Percentiles rank a stretch among this genome's conserved stretches.
These are phyloP conservation scores for Penicillium steckii DNA, from an alignment of 495 filamentous ascomycete genomes.

Conservation along the genomic window DNA sequence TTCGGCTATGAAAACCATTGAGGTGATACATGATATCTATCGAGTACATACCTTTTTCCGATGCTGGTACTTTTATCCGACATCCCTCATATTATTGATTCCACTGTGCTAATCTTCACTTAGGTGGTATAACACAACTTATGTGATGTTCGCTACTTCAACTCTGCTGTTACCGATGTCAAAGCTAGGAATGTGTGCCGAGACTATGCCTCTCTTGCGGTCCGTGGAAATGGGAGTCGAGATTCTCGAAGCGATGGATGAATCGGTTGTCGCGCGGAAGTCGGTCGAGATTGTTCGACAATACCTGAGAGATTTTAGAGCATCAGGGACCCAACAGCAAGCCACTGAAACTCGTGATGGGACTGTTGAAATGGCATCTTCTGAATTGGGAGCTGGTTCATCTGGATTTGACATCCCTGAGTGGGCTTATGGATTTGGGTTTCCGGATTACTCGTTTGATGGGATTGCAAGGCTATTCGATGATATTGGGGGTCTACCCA, in stretches of 20 bases:
- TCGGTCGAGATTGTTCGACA: conserved; percentile 40
- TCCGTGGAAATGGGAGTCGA: conserved; percentile 42
- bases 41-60: conserved; percentile 43
- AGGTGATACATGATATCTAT: conserved; percentile 43
- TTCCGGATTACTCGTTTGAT: conserved; percentile 43
- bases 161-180: conserved; percentile 41
- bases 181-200: conserved; percentile 31
- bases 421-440: conserved; percentile 43
- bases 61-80: conserved; percentile 29
- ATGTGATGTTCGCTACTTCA: conserved; percentile 44
- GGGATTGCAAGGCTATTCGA: conserved; percentile 40
- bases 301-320: conserved; percentile 36
- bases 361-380: background rate
- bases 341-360: conserved; percentile 3
- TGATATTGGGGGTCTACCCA: conserved; percentile 35
- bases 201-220: conserved; percentile 30
- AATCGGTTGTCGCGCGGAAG: conserved; percentile 39
- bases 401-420: conserved; percentile 36
- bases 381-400: conserved; percentile 12
- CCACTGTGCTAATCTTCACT: background rate
- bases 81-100: background rate
- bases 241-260: conserved; percentile 45
- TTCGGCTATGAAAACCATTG: conserved; percentile 39
- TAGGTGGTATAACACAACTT: conserved; percentile 49
- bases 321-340: conserved; percentile 8